These are phyloP conservation scores for Diaporthe helianthi DNA, from an alignment of 2,329 filamentous ascomycete genomes.

Conservation along the genomic window DNA sequence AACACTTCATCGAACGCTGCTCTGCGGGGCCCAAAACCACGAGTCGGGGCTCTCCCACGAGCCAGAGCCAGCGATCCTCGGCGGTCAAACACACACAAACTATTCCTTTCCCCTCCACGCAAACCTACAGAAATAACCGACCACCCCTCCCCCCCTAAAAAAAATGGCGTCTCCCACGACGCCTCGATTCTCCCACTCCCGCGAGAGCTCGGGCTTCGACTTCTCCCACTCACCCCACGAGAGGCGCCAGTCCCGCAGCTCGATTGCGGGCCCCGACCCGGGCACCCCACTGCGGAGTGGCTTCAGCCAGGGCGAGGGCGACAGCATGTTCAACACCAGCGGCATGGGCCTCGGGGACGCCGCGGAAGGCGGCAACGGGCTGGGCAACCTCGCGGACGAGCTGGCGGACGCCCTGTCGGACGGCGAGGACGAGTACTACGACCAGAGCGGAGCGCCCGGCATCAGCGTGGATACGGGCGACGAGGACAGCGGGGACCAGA, in stretches of 20 bases:
- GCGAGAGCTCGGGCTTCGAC: conserved; percentile 63
- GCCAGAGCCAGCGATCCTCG: conserved; percentile 17
- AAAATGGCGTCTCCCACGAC: conserved; percentile 61
- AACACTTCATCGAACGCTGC: conserved; percentile 3
- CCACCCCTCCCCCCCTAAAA: background rate
- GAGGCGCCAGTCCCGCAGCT: conserved; percentile 55
- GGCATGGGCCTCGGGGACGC: conserved; percentile 47
- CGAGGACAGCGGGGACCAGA: conserved; percentile 28
- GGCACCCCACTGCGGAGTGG: conserved; percentile 56
- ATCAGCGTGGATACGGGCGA: conserved; percentile 46
- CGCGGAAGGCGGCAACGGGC: conserved; percentile 57
- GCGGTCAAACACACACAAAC: conserved; percentile 18
- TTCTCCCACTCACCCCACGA: conserved; percentile 54
- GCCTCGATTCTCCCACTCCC: conserved; percentile 60
- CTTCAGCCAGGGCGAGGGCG: conserved; percentile 56
- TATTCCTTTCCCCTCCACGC: background rate
- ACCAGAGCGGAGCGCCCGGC: conserved; percentile 47
- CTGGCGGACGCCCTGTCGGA: conserved; percentile 75
- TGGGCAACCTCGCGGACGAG: conserved; percentile 83
- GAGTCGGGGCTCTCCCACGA: conserved; percentile 19
- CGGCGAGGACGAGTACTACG: conserved; percentile 63
- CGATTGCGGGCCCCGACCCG: conserved; percentile 46
- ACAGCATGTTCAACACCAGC: conserved; percentile 52
- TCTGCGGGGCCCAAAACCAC: conserved; percentile 19
- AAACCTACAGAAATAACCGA: conserved; percentile 35